These are phyloP conservation scores for Tulasnella sp. DNA, from an alignment of 768 basidiomycete species.

Conservation along the genomic window DNA sequence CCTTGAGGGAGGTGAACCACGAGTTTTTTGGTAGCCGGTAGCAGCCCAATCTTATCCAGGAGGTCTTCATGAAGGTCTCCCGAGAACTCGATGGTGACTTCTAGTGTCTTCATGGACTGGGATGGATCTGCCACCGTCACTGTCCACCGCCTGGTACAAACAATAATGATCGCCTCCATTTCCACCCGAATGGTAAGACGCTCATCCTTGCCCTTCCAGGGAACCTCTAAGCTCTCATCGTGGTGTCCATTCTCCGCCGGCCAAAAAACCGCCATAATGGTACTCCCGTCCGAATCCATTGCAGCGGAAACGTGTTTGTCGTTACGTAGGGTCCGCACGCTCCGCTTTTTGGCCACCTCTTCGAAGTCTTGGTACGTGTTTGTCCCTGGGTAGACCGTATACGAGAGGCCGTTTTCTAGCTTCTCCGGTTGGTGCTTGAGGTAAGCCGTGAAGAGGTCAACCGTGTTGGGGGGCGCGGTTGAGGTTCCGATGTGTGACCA, in stretches of 20 bases:
- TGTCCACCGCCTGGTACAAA: slow-evolving; percentile 42
- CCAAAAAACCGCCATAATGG: slow-evolving; percentile 57
- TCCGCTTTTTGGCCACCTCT: slow-evolving; percentile 31
- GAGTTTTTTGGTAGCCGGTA: not conserved
- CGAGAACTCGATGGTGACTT: not conserved
- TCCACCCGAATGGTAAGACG: slow-evolving; percentile 27
- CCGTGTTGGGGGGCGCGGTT: slow-evolving; percentile 53
- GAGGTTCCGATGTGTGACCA: slow-evolving; percentile 66
- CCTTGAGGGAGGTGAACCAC: not conserved
- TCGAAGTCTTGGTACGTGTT: slow-evolving; percentile 33
- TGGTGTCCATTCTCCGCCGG: slow-evolving; percentile 44
- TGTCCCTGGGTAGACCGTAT: slow-evolving; percentile 57
- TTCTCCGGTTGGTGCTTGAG: slow-evolving; percentile 44
- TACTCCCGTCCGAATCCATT: slow-evolving; percentile 45
- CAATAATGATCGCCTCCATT: slow-evolving; percentile 40
- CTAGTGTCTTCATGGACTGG: slow-evolving; percentile 41
- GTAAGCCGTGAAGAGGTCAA: slow-evolving; percentile 65
- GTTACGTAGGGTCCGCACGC: slow-evolving; percentile 46
- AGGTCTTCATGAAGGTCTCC: not conserved
- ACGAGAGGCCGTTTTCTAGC: slow-evolving; percentile 43
- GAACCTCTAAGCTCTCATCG: not conserved
- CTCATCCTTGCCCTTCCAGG: not conserved
- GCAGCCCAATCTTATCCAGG: not conserved
- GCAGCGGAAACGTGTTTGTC: slow-evolving; percentile 50
- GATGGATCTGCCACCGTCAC: slow-evolving; percentile 65